Conservation (phyloP, 352 stramenopile species). For the Pythium scleroteichum region DNA sequence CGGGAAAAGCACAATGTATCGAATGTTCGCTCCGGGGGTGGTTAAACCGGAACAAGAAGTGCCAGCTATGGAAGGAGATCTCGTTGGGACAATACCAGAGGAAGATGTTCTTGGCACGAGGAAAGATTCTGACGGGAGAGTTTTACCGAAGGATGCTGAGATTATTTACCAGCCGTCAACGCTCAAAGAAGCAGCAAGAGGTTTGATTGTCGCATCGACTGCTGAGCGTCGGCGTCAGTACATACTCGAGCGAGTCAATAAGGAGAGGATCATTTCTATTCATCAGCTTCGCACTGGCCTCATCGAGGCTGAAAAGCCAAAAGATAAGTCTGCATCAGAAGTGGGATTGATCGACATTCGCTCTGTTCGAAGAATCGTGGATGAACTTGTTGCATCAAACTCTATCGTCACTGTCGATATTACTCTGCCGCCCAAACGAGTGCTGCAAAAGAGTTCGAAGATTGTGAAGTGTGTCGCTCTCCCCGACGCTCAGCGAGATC, state of each 20-base stretch:
- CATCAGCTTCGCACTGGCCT: constrained; percentile 62
- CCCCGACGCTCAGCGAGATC: constrained; percentile 50
- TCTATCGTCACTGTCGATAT: constrained; percentile 63
- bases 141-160: background rate
- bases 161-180: constrained; percentile 47
- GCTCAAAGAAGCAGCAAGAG: constrained; percentile 52
- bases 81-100: constrained; percentile 8
- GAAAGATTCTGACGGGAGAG: constrained; percentile 3
- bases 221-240: constrained; percentile 51
- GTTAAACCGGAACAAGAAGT: constrained; percentile 11
- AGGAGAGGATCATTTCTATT: constrained; percentile 68
- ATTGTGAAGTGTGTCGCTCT: constrained; percentile 72
- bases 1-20: constrained; percentile 84
- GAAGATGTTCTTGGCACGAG: background rate
- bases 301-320: constrained; percentile 48
- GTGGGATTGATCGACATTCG: constrained; percentile 58
- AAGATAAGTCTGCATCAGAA: constrained; percentile 21
- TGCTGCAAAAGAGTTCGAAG: constrained; percentile 63
- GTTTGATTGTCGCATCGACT: constrained; percentile 56
- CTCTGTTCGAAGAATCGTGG: constrained; percentile 64
- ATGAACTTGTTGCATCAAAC: constrained; percentile 55
- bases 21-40: constrained; percentile 63
- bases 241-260: constrained; percentile 55
- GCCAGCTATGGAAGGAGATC: background rate
- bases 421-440: constrained; percentile 59